These are phyloP conservation scores for Aurantiochytrium sp. DNA, from an alignment of 108 stramenopile genomes.

Conservation along the genomic window DNA sequence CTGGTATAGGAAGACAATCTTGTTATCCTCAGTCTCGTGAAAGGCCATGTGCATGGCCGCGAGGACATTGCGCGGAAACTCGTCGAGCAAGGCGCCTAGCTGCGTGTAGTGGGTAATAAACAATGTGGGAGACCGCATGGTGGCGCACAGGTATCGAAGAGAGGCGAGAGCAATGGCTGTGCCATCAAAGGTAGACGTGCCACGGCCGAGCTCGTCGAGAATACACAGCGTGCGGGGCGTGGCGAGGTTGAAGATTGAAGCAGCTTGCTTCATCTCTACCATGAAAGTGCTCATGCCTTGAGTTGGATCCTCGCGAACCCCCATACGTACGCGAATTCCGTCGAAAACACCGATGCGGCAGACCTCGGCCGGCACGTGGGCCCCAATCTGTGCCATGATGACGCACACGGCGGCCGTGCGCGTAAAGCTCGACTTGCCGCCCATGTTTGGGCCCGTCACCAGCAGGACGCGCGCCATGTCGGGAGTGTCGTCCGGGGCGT, in stretches of 20 bases:
- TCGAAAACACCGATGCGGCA: conserved; percentile 67
- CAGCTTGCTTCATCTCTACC: conserved; percentile 84
- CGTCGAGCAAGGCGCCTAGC: neutral
- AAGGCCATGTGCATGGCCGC: conserved; percentile 24
- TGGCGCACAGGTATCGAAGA: neutral
- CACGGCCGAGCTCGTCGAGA: conserved; percentile 87
- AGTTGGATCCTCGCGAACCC: conserved; percentile 77
- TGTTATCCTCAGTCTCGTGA: neutral
- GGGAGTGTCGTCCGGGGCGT: neutral
- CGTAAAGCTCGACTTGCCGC: conserved; percentile 35
- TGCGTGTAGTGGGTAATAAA: conserved; percentile 7
- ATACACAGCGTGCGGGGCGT: conserved; percentile 71
- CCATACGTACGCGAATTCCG: conserved; percentile 73
- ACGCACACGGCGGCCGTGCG: conserved; percentile 64
- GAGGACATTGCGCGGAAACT: neutral
- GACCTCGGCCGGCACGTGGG: conserved; percentile 81
- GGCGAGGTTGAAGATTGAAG: conserved; percentile 74
- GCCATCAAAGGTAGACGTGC: conserved; percentile 51
- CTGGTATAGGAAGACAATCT: neutral
- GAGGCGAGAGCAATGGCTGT: neutral
- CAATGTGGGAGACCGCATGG: neutral
- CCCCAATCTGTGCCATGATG: conserved; percentile 83
- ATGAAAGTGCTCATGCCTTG: conserved; percentile 87
- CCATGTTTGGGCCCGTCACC: conserved; percentile 41
- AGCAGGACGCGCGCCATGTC: neutral